These are phyloP conservation scores for Ceratobasidium sp. DNA, from an alignment of 1,284 basidiomycete genomes.

Conservation along the genomic window DNA sequence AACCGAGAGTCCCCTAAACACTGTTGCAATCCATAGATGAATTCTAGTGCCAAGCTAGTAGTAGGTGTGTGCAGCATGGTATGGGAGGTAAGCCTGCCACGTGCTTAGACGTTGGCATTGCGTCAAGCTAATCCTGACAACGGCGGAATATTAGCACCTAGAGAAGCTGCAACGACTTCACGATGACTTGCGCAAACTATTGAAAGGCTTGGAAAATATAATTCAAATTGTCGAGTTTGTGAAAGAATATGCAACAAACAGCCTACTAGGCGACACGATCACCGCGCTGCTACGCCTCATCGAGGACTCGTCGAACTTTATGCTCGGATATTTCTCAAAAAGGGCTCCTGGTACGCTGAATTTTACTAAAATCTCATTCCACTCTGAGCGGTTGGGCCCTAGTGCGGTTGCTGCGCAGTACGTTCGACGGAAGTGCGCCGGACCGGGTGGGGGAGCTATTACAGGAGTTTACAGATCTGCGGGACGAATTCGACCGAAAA, in stretches of 20 bases:
- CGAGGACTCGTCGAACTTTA: conserved; percentile 13
- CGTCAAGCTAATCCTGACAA: neutral
- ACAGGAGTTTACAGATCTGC: neutral
- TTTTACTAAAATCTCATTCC: neutral
- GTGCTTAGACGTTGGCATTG: neutral
- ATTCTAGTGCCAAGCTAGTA: conserved; percentile 2
- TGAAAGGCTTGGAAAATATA: conserved; percentile 1
- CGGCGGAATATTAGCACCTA: neutral
- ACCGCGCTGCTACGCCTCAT: conserved; percentile 2
- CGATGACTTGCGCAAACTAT: conserved; percentile 1
- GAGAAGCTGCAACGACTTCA: conserved; percentile 5
- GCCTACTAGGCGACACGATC: neutral
- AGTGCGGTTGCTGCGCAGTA: neutral
- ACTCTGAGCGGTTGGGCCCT: neutral
- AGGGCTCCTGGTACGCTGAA: neutral
- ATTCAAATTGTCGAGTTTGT: neutral
- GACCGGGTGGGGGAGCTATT: neutral
- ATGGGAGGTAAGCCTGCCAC: conserved; percentile 1
- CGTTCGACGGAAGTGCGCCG: neutral
- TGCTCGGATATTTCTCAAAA: neutral
- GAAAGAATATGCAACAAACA: neutral
- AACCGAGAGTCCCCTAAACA: neutral
- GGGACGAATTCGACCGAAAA: conserved; percentile 18
- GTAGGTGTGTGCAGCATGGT: neutral
- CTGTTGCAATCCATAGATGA: neutral